Evolutionary conservation across 306 rosid genomes (phyloP).

Genomic region (Spatholobus suberectus): DNA sequence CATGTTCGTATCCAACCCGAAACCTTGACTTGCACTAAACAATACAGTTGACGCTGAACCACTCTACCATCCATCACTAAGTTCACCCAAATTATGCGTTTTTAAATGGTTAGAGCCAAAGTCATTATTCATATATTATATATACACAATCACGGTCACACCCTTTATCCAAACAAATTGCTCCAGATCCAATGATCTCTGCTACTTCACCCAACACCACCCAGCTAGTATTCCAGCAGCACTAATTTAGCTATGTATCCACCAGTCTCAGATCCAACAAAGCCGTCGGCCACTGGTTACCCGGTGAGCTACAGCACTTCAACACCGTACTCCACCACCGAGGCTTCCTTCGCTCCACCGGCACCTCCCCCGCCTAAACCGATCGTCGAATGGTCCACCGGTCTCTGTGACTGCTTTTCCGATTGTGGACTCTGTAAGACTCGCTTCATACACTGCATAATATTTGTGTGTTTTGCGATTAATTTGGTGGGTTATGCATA

Average conservation of each 20-base stretch:
- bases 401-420: constrained; percentile 67
- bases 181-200: no score
- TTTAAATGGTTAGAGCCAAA: no score
- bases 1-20: not conserved
- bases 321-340: not conserved
- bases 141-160: no score
- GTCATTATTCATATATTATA: no score
- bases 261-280: not conserved
- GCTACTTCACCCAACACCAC: no score
- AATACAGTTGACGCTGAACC: not conserved
- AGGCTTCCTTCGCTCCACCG: not conserved
- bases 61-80: no score
- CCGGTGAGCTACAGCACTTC: constrained; percentile 28
- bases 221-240: no score
- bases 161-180: no score
- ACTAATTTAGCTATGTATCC: constrained; percentile 26
- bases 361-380: not conserved
- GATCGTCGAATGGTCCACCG: constrained; percentile 61
- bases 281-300: constrained; percentile 20
- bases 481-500: no score
- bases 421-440: constrained; percentile 46
- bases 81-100: no score
- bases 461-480: no score
- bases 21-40: not conserved
- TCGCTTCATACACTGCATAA: no score